Evolutionary conservation across 768 basidiomycete genomes (phyloP).

Genomic region (Podaxis sp.): DNA sequence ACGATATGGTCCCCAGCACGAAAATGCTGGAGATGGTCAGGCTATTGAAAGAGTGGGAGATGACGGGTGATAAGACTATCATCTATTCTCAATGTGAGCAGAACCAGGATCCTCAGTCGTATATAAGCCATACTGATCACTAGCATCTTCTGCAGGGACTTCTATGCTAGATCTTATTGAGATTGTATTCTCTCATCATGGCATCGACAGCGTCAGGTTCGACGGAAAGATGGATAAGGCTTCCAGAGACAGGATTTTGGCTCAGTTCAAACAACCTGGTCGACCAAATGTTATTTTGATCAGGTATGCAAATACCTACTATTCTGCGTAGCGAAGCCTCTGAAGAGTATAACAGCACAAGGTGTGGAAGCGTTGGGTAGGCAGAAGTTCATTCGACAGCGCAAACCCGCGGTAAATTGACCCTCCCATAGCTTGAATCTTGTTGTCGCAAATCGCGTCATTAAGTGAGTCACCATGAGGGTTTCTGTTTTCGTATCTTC

Average conservation of each 20-base stretch:
- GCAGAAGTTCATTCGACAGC: not conserved
- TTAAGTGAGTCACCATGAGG: conserved; percentile 47
- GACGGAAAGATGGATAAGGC: conserved; percentile 67
- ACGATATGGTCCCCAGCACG: conserved; percentile 62
- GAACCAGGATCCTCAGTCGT: not conserved
- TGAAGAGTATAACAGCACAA: conserved; percentile 41
- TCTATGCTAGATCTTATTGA: conserved; percentile 70
- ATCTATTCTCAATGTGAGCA: conserved; percentile 69
- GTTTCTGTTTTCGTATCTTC: not conserved
- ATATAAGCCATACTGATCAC: not conserved
- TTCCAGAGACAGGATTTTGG: conserved; percentile 48
- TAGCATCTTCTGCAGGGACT: conserved; percentile 51
- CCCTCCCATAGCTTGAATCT: conserved; percentile 47
- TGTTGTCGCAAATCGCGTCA: conserved; percentile 65
- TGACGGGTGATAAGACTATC: conserved; percentile 67
- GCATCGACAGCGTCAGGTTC: conserved; percentile 58
- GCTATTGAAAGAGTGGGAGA: conserved; percentile 58
- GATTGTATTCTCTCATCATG: conserved; percentile 56
- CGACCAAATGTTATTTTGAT: conserved; percentile 68
- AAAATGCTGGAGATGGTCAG: conserved; percentile 65
- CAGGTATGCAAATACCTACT: conserved; percentile 36
- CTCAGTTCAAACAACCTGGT: conserved; percentile 51
- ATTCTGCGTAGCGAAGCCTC: not conserved
- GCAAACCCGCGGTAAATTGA: not conserved
- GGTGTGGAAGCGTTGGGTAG: conserved; percentile 67